phyloP scores from a whole-genome alignment of 169 alveolate genomes.

The Plasmodium cynomolgi region DNA sequence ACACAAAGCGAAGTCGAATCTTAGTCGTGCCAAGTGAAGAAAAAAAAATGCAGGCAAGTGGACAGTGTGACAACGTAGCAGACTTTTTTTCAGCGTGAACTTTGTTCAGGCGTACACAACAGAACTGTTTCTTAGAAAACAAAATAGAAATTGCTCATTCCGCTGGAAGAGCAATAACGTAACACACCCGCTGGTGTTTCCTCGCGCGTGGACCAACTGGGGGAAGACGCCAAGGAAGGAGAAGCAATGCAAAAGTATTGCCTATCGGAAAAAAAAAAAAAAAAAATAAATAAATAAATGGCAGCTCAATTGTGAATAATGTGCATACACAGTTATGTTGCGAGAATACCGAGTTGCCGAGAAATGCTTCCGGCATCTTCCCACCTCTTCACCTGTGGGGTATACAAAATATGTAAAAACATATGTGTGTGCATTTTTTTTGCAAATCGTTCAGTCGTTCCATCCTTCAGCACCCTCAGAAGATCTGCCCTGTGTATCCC shows the following conservation, averaged over 20 bases:
- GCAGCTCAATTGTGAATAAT: not conserved
- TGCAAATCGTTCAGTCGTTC: not conserved
- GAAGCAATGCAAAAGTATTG: not conserved
- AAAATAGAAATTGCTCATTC: not conserved
- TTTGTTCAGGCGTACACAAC: not conserved
- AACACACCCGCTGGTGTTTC: not conserved
- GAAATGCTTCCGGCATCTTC: not conserved
- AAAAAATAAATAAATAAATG: not conserved
- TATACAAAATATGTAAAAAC: not conserved
- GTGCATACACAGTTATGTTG: not conserved
- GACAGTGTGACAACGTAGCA: not conserved
- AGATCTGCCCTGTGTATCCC: not conserved
- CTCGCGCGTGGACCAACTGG: not conserved
- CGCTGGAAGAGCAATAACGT: not conserved
- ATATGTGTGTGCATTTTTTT: not conserved
- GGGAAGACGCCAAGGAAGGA: not conserved
- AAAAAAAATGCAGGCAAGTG: not conserved
- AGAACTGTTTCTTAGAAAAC: not conserved
- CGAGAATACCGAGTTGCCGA: not conserved
- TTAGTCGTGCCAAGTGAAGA: not conserved
- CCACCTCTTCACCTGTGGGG: not conserved
- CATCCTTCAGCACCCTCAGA: not conserved
- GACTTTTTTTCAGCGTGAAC: not conserved
- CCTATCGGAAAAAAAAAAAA: not conserved
- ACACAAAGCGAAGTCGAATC: not conserved